Base-by-base conservation (phyloP, 345 rosid genomes). In the Lepidium aucheri region DNA sequence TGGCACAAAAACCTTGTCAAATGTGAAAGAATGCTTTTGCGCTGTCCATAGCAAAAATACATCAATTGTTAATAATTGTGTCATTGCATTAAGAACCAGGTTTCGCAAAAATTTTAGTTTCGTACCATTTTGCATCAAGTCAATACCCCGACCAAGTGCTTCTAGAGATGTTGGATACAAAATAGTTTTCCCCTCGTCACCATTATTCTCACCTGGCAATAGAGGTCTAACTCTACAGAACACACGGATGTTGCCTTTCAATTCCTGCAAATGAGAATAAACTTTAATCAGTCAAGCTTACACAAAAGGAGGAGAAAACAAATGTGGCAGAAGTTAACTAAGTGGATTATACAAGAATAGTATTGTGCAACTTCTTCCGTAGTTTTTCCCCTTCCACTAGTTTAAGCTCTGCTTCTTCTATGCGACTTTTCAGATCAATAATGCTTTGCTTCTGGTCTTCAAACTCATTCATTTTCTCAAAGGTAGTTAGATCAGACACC, bases 171-270 rank as follows among this genome's bases (percentile, higher is more conserved):
- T 65, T 12, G 99, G 99, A 69, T 85, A 94, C 6, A 86, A 75
- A 35, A 88, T 39, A 42, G 74, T 55, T 70, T 86, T 88, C 12
- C 78, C 79, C 41, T 90, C 96, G 28, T 67, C 68, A 35, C 80
- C 65, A 56, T 76, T 79, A 65, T 72, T 75, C 65, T 94, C 97
- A 9, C 84, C 95, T 1, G 95, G 82, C 53, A 94, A 73, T 16
- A 85, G 70, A 67, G 99, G 99, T 32, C 99, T 81, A 70, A 94
- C 96, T 77, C 99, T 86, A 76, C 99, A 94, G 79, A 94, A 94
- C 30, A 94, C 99, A 16, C 99, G 95, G 63, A 94, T 94, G 74
- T 94, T 94, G 41, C 99, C 99, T 70, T 94, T 90, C 73, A 94
- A 58, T 80, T 94, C 99, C 99, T 90, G 78, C 40, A 76, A 74